These are phyloP conservation scores for Neofusicoccum kwambonambiense DNA, from an alignment of 2,329 filamentous ascomycete species.

Conservation along the genomic window DNA sequence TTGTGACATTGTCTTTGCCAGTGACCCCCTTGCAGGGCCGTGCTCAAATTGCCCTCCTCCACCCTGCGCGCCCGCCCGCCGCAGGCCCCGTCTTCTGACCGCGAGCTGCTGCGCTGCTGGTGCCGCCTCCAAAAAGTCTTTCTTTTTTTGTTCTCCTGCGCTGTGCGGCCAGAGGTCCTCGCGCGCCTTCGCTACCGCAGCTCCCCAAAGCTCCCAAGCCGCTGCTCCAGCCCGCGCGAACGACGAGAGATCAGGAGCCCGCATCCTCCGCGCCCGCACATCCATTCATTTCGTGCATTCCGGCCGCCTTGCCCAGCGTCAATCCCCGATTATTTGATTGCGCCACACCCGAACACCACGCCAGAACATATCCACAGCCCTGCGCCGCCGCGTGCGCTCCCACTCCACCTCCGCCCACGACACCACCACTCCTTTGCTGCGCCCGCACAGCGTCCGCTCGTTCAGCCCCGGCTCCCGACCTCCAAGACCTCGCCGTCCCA, in stretches of 20 bases:
- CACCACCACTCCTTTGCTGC: not conserved
- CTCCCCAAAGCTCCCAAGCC: not conserved
- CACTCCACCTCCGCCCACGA: not conserved
- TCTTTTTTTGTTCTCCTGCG: conserved; percentile 4
- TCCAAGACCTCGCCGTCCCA: not conserved
- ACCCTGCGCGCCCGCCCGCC: conserved; percentile 11
- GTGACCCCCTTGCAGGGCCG: conserved; percentile 6
- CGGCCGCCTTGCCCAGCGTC: conserved; percentile 5
- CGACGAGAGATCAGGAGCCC: conserved; percentile 3
- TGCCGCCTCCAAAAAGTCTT: not conserved
- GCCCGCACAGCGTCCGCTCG: conserved; percentile 10
- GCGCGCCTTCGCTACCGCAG: not conserved
- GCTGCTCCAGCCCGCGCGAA: not conserved
- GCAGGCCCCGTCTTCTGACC: conserved; percentile 9
- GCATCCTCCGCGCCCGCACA: conserved; percentile 1
- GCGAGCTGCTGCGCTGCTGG: conserved; percentile 4
- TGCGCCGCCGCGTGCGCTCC: conserved; percentile 7
- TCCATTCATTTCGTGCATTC: conserved; percentile 18
- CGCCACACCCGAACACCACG: conserved; percentile 16
- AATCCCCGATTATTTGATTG: conserved; percentile 19
- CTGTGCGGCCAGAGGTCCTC: conserved; percentile 9
- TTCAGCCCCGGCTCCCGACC: conserved; percentile 1
- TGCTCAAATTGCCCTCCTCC: conserved; percentile 15
- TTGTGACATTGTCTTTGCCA: conserved; percentile 12
- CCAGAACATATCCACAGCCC: conserved; percentile 13